Evolutionary conservation across 1,284 basidiomycete species (phyloP).

Genomic region (Irpex sp.): DNA sequence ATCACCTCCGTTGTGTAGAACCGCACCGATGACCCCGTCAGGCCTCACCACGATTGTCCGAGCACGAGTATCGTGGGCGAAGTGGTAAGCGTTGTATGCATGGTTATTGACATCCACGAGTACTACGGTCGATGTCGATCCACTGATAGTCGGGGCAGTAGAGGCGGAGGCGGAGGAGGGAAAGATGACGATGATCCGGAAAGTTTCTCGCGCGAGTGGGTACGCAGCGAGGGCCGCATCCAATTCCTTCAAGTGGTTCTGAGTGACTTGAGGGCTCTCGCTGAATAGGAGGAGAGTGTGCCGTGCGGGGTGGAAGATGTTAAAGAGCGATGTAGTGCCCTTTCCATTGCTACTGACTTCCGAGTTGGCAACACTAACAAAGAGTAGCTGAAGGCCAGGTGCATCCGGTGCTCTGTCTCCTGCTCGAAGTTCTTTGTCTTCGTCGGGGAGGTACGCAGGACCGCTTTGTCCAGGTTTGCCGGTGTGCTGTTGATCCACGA

Average conservation of each 20-base stretch:
- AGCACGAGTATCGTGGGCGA: neutral
- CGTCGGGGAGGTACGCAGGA: slow-evolving; percentile 1
- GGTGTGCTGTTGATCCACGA: slow-evolving; percentile 20
- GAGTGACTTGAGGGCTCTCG: neutral
- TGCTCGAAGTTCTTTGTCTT: slow-evolving; percentile 15
- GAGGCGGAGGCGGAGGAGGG: neutral
- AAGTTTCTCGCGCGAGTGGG: neutral
- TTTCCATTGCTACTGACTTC: neutral
- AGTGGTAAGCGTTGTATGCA: slow-evolving; percentile 10
- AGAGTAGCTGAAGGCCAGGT: slow-evolving; percentile 20
- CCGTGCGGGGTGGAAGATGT: slow-evolving; percentile 9
- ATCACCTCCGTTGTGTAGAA: neutral
- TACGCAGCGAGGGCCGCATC: neutral
- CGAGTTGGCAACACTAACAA: too few relatives aligned
- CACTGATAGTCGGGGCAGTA: neutral
- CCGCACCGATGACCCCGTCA: slow-evolving; percentile 19
- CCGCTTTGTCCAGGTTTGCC: neutral
- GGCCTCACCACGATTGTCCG: slow-evolving; percentile 13
- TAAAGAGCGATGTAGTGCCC: slow-evolving; percentile 13
- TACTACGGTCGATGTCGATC: neutral
- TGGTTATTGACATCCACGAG: slow-evolving; percentile 13
- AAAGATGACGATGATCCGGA: slow-evolving; percentile 10
- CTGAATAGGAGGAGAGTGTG: slow-evolving; percentile 21
- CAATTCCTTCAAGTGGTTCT: neutral
- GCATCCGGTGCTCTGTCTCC: slow-evolving; percentile 33